Evolutionary conservation across 148 eudicot species (phyloP).

Genomic region (Talinum fruticosum): DNA sequence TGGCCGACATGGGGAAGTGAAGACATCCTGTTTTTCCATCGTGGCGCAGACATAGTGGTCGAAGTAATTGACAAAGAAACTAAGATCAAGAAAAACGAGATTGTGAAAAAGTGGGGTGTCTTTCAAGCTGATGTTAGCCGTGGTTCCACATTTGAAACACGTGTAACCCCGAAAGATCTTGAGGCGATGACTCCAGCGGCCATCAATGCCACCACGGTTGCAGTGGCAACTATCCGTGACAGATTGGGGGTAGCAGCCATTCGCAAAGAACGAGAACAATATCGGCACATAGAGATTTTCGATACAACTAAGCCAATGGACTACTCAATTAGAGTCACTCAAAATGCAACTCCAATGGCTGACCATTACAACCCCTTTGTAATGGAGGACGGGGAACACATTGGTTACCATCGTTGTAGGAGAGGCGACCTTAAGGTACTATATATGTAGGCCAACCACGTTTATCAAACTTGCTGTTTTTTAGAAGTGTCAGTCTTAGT

Average conservation of each 20-base stretch:
- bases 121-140: conserved; percentile 4
- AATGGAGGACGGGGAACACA: neutral
- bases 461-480: neutral
- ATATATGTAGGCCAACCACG: too few species aligned
- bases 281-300: conserved; percentile 22
- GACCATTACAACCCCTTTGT: conserved; percentile 23
- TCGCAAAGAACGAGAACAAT: neutral
- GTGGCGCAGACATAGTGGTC: neutral
- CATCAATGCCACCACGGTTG: conserved; percentile 9
- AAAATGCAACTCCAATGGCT: neutral
- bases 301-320: neutral
- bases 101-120: conserved; percentile 14
- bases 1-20: conserved; percentile 29
- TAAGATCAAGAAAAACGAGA: neutral
- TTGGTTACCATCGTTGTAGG: conserved; percentile 21
- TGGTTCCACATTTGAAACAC: neutral
- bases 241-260: neutral
- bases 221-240: conserved; percentile 17
- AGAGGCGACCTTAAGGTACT: neutral
- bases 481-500: neutral
- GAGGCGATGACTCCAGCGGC: conserved; percentile 10
- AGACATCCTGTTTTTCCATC: conserved; percentile 23
- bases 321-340: neutral
- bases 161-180: neutral
- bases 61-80: neutral